Conservation (phyloP, 352 stramenopile species). For the Elongisporangium undulatum region DNA sequence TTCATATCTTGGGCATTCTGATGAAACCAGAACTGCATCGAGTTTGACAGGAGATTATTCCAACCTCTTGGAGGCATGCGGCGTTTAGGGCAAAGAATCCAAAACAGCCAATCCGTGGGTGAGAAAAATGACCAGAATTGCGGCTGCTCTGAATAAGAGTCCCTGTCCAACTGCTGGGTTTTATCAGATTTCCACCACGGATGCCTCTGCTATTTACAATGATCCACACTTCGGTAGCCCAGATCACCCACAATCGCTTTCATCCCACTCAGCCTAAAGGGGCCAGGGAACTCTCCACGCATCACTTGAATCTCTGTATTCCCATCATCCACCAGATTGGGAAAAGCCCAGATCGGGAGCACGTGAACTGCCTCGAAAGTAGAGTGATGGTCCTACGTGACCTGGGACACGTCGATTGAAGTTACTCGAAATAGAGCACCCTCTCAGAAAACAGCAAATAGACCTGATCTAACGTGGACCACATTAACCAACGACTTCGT, state of each 20-base stretch:
- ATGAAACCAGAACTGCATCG: not conserved
- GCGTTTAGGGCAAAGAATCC: not conserved
- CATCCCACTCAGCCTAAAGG: too few species aligned
- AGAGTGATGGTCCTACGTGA: not conserved
- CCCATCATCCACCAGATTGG: not conserved
- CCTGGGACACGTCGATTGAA: not conserved
- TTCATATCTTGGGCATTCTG: not conserved
- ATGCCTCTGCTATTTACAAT: too few species aligned
- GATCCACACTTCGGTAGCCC: too few species aligned
- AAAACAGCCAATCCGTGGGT: not conserved
- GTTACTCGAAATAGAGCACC: not conserved
- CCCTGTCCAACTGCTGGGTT: not conserved
- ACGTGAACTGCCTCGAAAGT: not conserved
- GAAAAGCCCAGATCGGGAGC: not conserved
- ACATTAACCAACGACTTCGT: not conserved
- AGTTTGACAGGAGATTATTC: not conserved
- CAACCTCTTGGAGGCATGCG: not conserved
- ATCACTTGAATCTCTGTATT: not conserved
- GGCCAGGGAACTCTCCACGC: not conserved
- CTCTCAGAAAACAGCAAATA: not conserved
- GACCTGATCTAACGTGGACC: not conserved
- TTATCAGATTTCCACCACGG: not conserved
- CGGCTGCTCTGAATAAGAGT: not conserved
- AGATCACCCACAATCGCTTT: not conserved
- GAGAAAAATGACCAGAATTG: not conserved